Conservation (phyloP, 495 filamentous ascomycete species). For the Penicillium malachiteum region DNA sequence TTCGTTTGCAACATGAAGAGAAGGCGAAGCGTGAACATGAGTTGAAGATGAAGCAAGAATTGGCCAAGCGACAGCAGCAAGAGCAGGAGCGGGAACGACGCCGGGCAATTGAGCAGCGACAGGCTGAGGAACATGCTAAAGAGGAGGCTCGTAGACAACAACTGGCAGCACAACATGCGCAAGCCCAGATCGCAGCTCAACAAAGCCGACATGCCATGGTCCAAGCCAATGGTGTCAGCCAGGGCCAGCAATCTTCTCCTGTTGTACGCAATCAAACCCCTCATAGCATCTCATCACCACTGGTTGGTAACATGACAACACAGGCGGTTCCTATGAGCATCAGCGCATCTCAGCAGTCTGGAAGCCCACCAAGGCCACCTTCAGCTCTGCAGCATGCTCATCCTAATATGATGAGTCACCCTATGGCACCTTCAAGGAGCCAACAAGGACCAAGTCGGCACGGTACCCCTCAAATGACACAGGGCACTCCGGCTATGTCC, state of each 20-base stretch:
- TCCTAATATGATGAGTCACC: slow-evolving; percentile 63
- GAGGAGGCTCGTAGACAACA: slow-evolving; percentile 46
- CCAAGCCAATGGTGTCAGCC: slow-evolving; percentile 61
- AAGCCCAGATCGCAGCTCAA: slow-evolving; percentile 47
- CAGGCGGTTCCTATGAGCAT: slow-evolving; percentile 73
- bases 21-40: slow-evolving; percentile 61
- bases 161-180: slow-evolving; percentile 48
- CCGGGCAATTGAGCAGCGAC: slow-evolving; percentile 43
- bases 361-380: slow-evolving; percentile 70
- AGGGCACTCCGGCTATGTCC: slow-evolving; percentile 73
- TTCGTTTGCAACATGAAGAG: slow-evolving; percentile 75
- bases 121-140: slow-evolving; percentile 49
- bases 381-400: slow-evolving; percentile 74
- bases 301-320: slow-evolving; percentile 55
- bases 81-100: slow-evolving; percentile 47
- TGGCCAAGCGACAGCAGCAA: slow-evolving; percentile 49
- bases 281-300: slow-evolving; percentile 72
- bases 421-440: slow-evolving; percentile 75
- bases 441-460: slow-evolving; percentile 74
- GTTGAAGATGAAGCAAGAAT: slow-evolving; percentile 58
- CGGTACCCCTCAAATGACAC: slow-evolving; percentile 78
- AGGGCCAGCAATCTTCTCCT: slow-evolving; percentile 74
- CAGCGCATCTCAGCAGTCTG: slow-evolving; percentile 74
- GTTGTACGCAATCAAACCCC: slow-evolving; percentile 78
- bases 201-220: slow-evolving; percentile 44